Percentiles rank a stretch among this genome's conserved stretches.
These are phyloP conservation scores for Lipomyces japonicus DNA, from an alignment of 805 yeast genomes.

Conservation along the genomic window DNA sequence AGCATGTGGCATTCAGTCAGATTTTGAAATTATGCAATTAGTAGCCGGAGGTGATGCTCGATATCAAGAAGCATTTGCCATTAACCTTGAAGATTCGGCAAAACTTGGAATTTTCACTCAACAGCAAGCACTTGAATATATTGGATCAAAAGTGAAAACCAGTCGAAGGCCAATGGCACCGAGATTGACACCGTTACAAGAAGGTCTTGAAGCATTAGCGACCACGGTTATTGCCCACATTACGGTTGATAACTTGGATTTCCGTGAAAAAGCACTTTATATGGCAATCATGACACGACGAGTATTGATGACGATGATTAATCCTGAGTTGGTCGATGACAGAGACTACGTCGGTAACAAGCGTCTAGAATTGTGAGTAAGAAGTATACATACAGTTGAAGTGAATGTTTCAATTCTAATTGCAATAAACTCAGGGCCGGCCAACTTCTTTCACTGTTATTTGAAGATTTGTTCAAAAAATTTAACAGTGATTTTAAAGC, in stretches of 20 bases:
- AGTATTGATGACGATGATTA: slow-evolving; percentile 90
- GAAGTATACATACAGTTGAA: neutral
- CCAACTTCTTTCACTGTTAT: slow-evolving; percentile 87
- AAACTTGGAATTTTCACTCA: slow-evolving; percentile 82
- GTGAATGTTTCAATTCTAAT: neutral
- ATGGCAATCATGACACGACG: slow-evolving; percentile 96
- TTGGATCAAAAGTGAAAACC: slow-evolving; percentile 89
- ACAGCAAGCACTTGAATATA: slow-evolving; percentile 85
- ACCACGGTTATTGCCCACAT: slow-evolving; percentile 95
- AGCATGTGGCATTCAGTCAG: slow-evolving; percentile 92
- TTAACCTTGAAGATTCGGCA: slow-evolving; percentile 91
- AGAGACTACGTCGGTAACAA: slow-evolving; percentile 98
- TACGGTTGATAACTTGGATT: slow-evolving; percentile 76
- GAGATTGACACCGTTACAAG: slow-evolving; percentile 75
- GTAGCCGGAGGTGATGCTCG: slow-evolving; percentile 87
- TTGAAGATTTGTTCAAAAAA: slow-evolving; percentile 95
- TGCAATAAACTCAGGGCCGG: slow-evolving; percentile 57
- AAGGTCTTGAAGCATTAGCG: slow-evolving; percentile 86
- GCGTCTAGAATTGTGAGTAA: slow-evolving; percentile 69
- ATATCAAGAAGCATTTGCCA: slow-evolving; percentile 88
- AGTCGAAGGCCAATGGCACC: slow-evolving; percentile 83
- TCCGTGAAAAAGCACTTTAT: slow-evolving; percentile 90
- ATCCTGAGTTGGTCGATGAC: slow-evolving; percentile 95
- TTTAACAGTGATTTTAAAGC: slow-evolving; percentile 93
- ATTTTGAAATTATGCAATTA: slow-evolving; percentile 85